Evolutionary conservation across 768 basidiomycete species (phyloP).

Genomic region (Rhodosporidiobolus odoratus): DNA sequence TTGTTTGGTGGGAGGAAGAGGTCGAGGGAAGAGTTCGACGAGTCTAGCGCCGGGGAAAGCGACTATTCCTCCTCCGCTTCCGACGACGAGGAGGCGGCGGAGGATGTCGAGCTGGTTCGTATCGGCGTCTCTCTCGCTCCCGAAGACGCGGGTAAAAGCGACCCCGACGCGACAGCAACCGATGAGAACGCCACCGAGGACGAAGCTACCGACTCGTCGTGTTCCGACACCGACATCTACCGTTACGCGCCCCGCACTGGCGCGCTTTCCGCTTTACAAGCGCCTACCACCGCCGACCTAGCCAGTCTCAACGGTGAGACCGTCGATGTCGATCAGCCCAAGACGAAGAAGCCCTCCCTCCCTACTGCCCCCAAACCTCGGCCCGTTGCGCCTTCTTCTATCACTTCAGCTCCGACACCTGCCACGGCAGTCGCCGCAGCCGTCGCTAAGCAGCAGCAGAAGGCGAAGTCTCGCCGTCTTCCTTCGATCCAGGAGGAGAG

Average conservation of each 20-base stretch:
- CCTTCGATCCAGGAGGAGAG: slow-evolving; percentile 5
- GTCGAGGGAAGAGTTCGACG: neutral
- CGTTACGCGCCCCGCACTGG: slow-evolving; percentile 33
- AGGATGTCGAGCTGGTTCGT: slow-evolving; percentile 37
- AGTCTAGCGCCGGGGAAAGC: slow-evolving; percentile 32
- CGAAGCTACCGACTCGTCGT: slow-evolving; percentile 36
- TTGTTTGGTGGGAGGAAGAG: slow-evolving; percentile 16
- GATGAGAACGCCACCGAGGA: slow-evolving; percentile 7
- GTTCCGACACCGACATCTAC: slow-evolving; percentile 36
- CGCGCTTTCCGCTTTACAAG: slow-evolving; percentile 30
- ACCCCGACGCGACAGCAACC: neutral
- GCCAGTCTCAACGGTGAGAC: slow-evolving; percentile 23
- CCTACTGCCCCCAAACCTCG: neutral
- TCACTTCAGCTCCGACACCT: neutral
- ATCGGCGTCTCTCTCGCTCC: slow-evolving; percentile 36
- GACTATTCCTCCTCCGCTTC: neutral
- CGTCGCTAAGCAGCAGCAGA: neutral
- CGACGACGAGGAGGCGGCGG: slow-evolving; percentile 26
- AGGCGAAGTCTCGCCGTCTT: slow-evolving; percentile 2
- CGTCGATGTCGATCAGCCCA: neutral
- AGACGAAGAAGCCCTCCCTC: neutral
- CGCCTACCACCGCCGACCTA: slow-evolving; percentile 34
- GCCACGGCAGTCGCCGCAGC: neutral
- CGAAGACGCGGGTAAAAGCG: neutral
- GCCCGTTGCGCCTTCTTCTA: slow-evolving; percentile 3